phyloP scores from a whole-genome alignment of 306 rosid species.

The Canavalia ensiformis region DNA sequence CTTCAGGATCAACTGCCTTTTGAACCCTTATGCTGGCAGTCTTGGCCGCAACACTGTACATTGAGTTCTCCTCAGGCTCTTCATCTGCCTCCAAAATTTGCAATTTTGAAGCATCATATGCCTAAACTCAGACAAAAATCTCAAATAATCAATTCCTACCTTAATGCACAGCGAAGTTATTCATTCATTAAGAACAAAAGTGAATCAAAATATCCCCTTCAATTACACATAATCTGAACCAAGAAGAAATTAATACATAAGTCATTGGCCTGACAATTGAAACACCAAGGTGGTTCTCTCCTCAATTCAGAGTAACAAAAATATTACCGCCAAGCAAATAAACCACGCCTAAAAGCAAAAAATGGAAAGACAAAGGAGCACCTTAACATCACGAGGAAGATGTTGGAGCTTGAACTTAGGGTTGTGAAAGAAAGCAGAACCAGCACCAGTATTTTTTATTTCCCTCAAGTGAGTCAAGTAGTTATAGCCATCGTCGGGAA shows the following conservation, averaged over 20 bases:
- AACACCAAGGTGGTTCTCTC: neutral
- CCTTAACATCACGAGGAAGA: conserved; percentile 83
- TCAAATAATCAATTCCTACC: neutral
- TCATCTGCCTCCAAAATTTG: conserved; percentile 55
- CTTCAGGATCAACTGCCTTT: conserved; percentile 87
- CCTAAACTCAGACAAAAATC: conserved; percentile 59
- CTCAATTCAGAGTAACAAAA: neutral
- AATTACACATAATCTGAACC: neutral
- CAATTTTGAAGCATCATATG: conserved; percentile 87
- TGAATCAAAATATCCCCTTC: neutral
- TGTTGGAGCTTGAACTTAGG: conserved; percentile 75
- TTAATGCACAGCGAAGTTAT: conserved; percentile 2
- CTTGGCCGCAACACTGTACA: conserved; percentile 73
- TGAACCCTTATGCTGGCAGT: conserved; percentile 72
- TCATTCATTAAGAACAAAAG: neutral
- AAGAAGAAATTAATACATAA: neutral
- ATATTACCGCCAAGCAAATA: no score
- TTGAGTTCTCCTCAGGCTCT: conserved; percentile 54
- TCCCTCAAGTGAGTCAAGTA: conserved; percentile 83
- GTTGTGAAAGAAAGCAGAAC: conserved; percentile 71
- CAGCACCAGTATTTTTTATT: conserved; percentile 84
- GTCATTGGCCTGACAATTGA: conserved; percentile 5
- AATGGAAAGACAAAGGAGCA: conserved; percentile 26
- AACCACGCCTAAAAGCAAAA: neutral
- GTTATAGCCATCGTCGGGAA: conserved; percentile 94